Evolutionary conservation across 1,284 basidiomycete genomes (phyloP).

Genomic region (Cutaneotrichosporon dermatis): DNA sequence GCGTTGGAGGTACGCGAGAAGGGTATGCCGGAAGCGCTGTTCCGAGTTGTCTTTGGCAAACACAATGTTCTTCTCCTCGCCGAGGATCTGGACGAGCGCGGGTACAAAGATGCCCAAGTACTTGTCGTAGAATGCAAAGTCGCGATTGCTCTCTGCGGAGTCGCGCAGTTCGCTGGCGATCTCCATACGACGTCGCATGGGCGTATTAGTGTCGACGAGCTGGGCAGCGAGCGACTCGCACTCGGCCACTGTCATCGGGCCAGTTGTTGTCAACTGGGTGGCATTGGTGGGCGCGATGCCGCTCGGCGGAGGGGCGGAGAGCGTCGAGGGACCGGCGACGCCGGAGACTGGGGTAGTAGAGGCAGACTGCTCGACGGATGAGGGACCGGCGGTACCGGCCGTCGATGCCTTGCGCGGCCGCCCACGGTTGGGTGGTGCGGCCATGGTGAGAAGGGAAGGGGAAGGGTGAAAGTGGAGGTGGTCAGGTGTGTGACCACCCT

Average conservation of each 20-base stretch:
- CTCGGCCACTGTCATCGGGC: conserved; percentile 38
- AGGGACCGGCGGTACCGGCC: conserved; percentile 16
- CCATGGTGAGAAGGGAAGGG: conserved; percentile 1
- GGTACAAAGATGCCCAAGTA: conserved; percentile 61
- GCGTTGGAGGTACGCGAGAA: conserved; percentile 84
- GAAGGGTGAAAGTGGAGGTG: conserved; percentile 4
- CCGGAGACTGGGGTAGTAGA: conserved; percentile 27
- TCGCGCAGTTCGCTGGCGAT: conserved; percentile 75
- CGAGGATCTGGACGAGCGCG: conserved; percentile 71
- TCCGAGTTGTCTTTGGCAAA: conserved; percentile 75
- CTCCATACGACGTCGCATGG: conserved; percentile 24
- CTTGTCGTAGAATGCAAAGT: conserved; percentile 67
- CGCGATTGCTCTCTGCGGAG: conserved; percentile 75
- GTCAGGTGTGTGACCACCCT: conserved; percentile 14
- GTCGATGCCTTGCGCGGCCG: conserved; percentile 42
- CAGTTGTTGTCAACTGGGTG: conserved; percentile 18
- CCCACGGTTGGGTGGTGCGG: conserved; percentile 11
- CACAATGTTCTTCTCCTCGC: conserved; percentile 64
- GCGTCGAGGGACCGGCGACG: neutral
- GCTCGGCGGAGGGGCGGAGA: neutral
- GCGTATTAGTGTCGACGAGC: conserved; percentile 30
- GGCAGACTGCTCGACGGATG: conserved; percentile 27
- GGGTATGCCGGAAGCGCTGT: conserved; percentile 72
- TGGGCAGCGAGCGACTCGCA: conserved; percentile 44
- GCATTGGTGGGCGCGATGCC: conserved; percentile 4